Evolutionary conservation across 768 basidiomycete species (phyloP), one percentile per base, ranked within the genome.

Genomic region (Cytidiella melzeri): DNA sequence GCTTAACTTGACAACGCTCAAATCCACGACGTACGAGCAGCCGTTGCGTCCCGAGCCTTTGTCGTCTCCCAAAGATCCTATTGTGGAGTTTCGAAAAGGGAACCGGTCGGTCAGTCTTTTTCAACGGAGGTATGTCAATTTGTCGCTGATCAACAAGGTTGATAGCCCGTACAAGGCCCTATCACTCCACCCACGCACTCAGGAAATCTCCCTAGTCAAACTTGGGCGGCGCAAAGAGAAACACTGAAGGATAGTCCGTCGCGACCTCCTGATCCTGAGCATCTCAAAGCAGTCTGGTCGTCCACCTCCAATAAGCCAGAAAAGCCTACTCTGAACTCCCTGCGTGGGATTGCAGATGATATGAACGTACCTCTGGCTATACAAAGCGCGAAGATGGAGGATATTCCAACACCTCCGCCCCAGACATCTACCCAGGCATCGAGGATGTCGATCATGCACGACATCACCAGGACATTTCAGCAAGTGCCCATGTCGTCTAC

Each of bases 381-480:
- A 27, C 88, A 87, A 60, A 90, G 92, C 48, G 84, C 90, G 45
- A 92, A 91, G 62, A 87, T 87, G 10, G 89, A 91, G 61, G 87
- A 87, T 57, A 85, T 87, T 2, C 87, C 87, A 12, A 81, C 84
- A 6, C 48, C 30, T 21, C 26, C 24, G 26, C 19, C 47, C 15
- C 70, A 75, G 4, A 70, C 79, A 19, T 67, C 76, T 23, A 71
- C 77, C 20, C 58, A 64, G 12, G 76, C 86, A 21, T 83, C 83
- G 15, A 80, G 86, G 36, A 87, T 90, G 80, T 88, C 87, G 3
- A 34, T 67, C 84, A 34, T 34, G 30, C 81, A 84, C 49, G 90
- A 92, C 48, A 87, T 91, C 27, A 89, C 85, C 11, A 80, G 86
- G 50, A 87, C 89, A 19, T 92, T 92, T 69, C 90, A 92, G 61